Conservation (phyloP, 2,329 filamentous ascomycete species). For the Celoporthe dispersa region DNA sequence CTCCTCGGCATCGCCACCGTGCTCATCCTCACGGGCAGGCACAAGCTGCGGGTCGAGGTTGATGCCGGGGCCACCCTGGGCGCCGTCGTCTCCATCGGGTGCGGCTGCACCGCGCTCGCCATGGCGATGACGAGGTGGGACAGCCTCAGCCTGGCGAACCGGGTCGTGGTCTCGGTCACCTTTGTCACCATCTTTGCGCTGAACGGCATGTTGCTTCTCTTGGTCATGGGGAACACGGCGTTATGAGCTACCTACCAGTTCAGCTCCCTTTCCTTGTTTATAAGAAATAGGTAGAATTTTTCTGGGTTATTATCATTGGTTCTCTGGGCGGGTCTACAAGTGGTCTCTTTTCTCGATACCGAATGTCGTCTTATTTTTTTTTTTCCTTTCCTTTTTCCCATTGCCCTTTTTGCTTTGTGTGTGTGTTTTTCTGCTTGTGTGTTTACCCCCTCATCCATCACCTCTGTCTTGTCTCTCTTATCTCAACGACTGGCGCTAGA, state of each 20-base stretch:
- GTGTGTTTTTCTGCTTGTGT: too few species aligned
- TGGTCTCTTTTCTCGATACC: neutral
- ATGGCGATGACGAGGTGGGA: conserved; percentile 59
- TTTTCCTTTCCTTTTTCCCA: too few species aligned
- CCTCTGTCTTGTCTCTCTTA: neutral
- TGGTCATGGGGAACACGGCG: conserved; percentile 49
- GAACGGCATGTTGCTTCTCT: conserved; percentile 56
- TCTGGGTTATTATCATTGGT: neutral
- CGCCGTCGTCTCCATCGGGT: conserved; percentile 67
- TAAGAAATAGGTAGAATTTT: neutral
- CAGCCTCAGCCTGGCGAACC: conserved; percentile 47
- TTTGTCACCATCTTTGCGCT: conserved; percentile 53
- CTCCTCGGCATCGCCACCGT: conserved; percentile 68
- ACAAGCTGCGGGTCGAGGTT: conserved; percentile 71
- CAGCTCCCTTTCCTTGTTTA: neutral
- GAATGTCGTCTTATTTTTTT: neutral
- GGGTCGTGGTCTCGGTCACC: conserved; percentile 47
- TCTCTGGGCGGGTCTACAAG: neutral
- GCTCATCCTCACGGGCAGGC: conserved; percentile 70
- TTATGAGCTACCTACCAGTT: conserved; percentile 11
- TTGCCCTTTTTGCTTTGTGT: too few species aligned
- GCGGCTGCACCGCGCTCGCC: conserved; percentile 64
- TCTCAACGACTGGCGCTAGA: neutral
- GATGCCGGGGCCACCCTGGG: conserved; percentile 74
- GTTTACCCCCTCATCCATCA: too few species aligned